A percentile compares a stretch with the other conserved stretches of the same genome.
These are phyloP conservation scores for Rhynchospora tenuis DNA, from an alignment of 176 grass and related monocot species.

Conservation along the genomic window DNA sequence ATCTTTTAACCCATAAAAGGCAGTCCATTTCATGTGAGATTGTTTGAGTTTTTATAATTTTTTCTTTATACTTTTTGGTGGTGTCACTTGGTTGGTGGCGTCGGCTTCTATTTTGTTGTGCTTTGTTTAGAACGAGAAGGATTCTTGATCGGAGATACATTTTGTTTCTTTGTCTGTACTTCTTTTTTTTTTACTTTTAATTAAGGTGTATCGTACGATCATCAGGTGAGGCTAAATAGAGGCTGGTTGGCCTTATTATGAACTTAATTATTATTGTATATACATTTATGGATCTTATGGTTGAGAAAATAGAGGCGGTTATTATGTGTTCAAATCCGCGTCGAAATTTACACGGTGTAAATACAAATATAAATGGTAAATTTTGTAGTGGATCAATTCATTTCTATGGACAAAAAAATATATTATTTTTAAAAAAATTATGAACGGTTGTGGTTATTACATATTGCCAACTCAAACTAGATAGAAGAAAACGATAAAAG, in stretches of 20 bases:
- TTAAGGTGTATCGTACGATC: not conserved
- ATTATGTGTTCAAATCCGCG: too few relatives aligned
- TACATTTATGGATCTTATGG: not conserved
- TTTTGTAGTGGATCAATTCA: too few relatives aligned
- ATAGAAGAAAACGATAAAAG: too few relatives aligned
- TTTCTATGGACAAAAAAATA: too few relatives aligned
- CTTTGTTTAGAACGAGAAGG: not conserved
- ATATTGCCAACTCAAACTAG: too few relatives aligned
- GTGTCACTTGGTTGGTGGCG: not conserved
- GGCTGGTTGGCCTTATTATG: not conserved
- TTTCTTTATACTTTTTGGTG: not conserved
- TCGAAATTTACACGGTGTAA: too few relatives aligned
- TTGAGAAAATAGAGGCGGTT: not conserved
- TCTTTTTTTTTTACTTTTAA: not conserved
- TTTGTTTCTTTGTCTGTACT: not conserved
- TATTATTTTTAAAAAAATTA: too few relatives aligned
- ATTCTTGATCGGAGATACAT: not conserved
- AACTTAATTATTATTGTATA: too few relatives aligned
- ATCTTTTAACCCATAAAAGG: not conserved
- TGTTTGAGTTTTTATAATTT: not conserved
- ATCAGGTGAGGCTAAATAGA: not conserved
- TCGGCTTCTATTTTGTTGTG: not conserved
- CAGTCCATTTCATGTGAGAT: conserved; percentile 9
- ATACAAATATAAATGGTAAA: too few relatives aligned
- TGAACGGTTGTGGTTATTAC: too few relatives aligned